Base-by-base conservation (phyloP, 805 yeast species). In the Candida gorgasii region DNA sequence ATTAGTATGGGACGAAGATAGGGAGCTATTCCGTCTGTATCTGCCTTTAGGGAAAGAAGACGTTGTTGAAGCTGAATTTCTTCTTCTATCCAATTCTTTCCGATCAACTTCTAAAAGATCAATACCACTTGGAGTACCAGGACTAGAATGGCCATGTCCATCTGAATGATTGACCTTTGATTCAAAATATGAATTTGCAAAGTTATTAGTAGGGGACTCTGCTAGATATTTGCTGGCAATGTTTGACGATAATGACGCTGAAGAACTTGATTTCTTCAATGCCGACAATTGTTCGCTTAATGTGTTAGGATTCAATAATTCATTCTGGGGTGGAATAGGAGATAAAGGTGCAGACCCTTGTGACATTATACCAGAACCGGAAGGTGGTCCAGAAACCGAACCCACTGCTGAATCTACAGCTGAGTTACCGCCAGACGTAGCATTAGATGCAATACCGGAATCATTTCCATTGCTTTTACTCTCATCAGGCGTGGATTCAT, bases 1-100 rank as follows among this genome's bases (percentile, higher is more conserved):
- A 32, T 24, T 36, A 5, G 59, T 50, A 8, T 43, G 47, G 11
- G 51, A 36, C 2, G 59, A 52, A 5, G 57, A 45, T 11, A 54
- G 24, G 6, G 60, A 55, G 32, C 57, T 50, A 39, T 54, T 51
- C 9, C 58, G 44, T 38, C 54, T 44, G 16, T 37, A 46, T 12
- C 34, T 15, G 7, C 12, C 15, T 14, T 35, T 42, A 8, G 44
- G 32, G 8, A 34, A 22, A 4, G 47, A 40, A 1, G 47, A 38
- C 14, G 43, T 37, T 6, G 47, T 39, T 5, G 49, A 45, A 1
- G 45, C 20, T 2, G 49, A 45, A 27, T 40, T 40, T 16, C 45
- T 28, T 33, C 51, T 47, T 13, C 12, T 24, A 5, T 42, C 48
- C 6, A 22, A 3, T 8, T 31, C 35, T 22, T 24, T 24, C 12